These are phyloP conservation scores for Bipolaris cookei DNA, from an alignment of 2,329 filamentous ascomycete species.

Conservation along the genomic window DNA sequence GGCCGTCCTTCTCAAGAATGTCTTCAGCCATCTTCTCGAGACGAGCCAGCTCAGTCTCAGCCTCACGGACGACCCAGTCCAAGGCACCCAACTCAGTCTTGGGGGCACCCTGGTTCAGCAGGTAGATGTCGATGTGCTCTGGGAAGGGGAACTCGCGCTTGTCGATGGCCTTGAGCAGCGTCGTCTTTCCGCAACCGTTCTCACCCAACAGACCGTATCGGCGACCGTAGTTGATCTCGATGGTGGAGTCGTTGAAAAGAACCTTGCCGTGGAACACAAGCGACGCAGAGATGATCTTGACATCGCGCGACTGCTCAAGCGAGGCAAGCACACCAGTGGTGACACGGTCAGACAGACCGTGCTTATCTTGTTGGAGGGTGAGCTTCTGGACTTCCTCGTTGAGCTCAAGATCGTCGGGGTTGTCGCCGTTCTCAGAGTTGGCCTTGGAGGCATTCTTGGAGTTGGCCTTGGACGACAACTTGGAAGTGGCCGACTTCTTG, in stretches of 20 bases:
- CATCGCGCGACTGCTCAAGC: conserved; percentile 82
- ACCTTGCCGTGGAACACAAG: conserved; percentile 98
- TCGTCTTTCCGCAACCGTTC: conserved; percentile 99
- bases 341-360: conserved; percentile 95
- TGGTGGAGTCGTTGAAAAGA: conserved; percentile 88
- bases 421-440: conserved; percentile 73
- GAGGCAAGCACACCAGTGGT: conserved; percentile 96
- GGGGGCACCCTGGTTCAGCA: conserved; percentile 95
- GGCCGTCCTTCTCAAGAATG: conserved; percentile 88
- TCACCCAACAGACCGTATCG: conserved; percentile 95
- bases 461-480: conserved; percentile 71
- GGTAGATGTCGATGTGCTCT: conserved; percentile 96
- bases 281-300: conserved; percentile 93
- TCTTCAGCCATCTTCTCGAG: conserved; percentile 89
- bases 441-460: conserved; percentile 68
- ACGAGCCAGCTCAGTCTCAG: conserved; percentile 88
- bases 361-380: conserved; percentile 90
- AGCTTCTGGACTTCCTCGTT: conserved; percentile 85
- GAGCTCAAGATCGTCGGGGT: conserved; percentile 69
- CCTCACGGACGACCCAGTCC: conserved; percentile 96
- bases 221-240: conserved; percentile 91
- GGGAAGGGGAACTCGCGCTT: conserved; percentile 95
- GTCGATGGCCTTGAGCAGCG: conserved; percentile 92
- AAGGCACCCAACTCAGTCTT: conserved; percentile 87
- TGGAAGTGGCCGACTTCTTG: conserved; percentile 76